These are phyloP conservation scores for Calendula officinalis DNA, from an alignment of 129 eudicot species.

Conservation along the genomic window DNA sequence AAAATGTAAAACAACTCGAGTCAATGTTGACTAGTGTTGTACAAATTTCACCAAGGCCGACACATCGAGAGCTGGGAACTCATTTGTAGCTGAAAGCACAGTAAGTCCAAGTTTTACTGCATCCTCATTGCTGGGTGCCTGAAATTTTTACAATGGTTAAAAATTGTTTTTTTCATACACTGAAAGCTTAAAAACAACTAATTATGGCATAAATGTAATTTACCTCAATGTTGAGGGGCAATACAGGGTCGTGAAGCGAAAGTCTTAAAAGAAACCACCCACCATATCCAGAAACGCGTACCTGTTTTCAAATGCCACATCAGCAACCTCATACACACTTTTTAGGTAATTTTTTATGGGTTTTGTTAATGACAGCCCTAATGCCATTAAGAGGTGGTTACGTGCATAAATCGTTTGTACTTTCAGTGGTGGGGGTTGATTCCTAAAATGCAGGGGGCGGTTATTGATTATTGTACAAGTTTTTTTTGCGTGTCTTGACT, in stretches of 20 bases:
- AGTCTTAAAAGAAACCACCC: conserved; percentile 98
- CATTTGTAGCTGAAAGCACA: conserved; percentile 64
- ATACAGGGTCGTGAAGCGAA: conserved; percentile 97
- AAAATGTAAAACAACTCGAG: not conserved
- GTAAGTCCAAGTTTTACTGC: conserved; percentile 73
- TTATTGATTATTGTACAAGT: no score
- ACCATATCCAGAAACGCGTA: conserved; percentile 88
- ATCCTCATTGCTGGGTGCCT: conserved; percentile 82
- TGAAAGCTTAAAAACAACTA: not conserved
- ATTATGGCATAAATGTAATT: not conserved
- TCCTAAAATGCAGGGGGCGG: no score
- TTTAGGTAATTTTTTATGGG: no score
- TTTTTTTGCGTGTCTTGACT: no score
- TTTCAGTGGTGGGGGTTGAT: no score
- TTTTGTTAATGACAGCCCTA: no score
- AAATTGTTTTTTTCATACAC: not conserved
- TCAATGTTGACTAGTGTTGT: conserved; percentile 25
- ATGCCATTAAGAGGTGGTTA: no score
- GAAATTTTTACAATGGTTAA: not conserved
- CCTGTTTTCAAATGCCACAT: conserved; percentile 31
- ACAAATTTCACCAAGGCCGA: conserved; percentile 69
- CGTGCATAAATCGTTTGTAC: no score
- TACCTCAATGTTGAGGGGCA: conserved; percentile 99
- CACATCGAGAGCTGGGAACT: conserved; percentile 76
- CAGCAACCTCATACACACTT: not conserved